These are phyloP conservation scores for Cicer arietinum DNA, from an alignment of 306 rosid species.

Conservation along the genomic window DNA sequence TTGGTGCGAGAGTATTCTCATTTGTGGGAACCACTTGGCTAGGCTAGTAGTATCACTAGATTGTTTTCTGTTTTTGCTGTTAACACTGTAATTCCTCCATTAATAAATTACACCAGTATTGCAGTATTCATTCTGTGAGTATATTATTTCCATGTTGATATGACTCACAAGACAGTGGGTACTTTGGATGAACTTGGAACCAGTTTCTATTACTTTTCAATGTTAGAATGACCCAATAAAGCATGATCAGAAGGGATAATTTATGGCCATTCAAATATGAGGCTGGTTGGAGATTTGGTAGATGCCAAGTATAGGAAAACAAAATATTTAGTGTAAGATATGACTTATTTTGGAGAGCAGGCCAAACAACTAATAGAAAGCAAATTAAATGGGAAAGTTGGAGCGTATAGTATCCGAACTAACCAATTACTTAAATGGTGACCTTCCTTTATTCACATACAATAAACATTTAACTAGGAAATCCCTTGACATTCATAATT, in stretches of 20 bases:
- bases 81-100: neutral
- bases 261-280: neutral
- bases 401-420: neutral
- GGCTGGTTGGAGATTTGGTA: neutral
- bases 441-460: neutral
- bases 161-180: neutral
- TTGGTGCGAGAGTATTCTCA: neutral
- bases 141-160: neutral
- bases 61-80: neutral
- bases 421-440: neutral
- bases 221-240: too few relatives aligned
- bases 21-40: neutral
- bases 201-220: neutral
- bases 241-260: neutral
- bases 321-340: neutral
- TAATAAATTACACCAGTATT: neutral
- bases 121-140: too few relatives aligned
- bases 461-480: neutral
- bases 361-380: neutral
- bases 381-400: constrained; percentile 1
- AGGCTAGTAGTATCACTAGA: neutral
- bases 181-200: neutral
- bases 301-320: neutral
- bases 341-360: neutral
- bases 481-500: neutral